Evolutionary conservation across 139 green algal species (phyloP).

Genomic region (Axilococcus clingmanii): DNA sequence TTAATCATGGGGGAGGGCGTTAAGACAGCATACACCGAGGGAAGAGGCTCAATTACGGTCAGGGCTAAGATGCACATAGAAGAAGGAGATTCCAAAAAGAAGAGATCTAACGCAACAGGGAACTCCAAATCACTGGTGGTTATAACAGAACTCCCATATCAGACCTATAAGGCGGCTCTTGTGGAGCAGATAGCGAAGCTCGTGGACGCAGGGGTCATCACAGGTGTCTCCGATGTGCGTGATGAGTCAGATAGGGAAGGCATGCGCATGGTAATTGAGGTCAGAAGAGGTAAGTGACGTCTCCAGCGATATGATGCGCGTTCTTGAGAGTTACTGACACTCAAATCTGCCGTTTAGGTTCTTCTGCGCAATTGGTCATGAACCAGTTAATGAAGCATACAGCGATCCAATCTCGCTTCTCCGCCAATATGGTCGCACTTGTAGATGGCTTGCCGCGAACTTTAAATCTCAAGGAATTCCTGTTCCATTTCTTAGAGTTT

Average conservation of each 20-base stretch:
- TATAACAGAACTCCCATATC: conserved; percentile 86
- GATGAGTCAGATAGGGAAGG: conserved; percentile 90
- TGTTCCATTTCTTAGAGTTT: conserved; percentile 77
- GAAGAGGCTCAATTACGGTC: conserved; percentile 58
- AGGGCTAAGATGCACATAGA: conserved; percentile 62
- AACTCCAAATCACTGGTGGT: conserved; percentile 62
- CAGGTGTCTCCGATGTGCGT: conserved; percentile 76
- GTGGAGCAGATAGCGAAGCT: conserved; percentile 68
- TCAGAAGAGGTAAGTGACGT: conserved; percentile 44
- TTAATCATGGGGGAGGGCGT: conserved; percentile 45
- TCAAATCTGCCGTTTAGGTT: conserved; percentile 2
- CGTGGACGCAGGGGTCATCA: conserved; percentile 57
- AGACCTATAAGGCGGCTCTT: conserved; percentile 73
- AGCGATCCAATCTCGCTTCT: conserved; percentile 62
- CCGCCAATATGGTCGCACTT: conserved; percentile 75
- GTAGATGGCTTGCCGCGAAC: conserved; percentile 43
- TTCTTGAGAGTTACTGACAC: not conserved
- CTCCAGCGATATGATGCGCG: not conserved
- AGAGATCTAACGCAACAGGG: too few species aligned
- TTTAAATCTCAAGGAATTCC: conserved; percentile 56
- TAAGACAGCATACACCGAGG: conserved; percentile 51
- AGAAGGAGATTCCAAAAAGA: conserved; percentile 10
- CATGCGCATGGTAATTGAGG: conserved; percentile 87
- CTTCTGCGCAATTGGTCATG: conserved; percentile 48
- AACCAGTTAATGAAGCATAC: conserved; percentile 76